A percentile compares a stretch with the other conserved stretches of the same genome.
These are phyloP conservation scores for Hygrophila difformis DNA, from an alignment of 257 asterid species.

Conservation along the genomic window DNA sequence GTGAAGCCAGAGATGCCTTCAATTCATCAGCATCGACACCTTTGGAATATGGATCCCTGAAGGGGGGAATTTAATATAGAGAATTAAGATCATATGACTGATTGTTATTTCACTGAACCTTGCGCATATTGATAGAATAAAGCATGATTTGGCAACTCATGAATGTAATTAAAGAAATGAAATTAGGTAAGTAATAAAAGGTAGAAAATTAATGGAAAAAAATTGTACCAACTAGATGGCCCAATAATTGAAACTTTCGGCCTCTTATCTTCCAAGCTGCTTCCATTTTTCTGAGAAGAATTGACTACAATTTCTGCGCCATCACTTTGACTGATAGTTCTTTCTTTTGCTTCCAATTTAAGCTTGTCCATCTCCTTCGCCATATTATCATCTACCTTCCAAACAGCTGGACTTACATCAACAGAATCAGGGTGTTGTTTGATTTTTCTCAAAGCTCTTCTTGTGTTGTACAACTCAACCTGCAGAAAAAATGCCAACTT, in stretches of 20 bases:
- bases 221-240: conserved; percentile 58
- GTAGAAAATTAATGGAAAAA: not conserved
- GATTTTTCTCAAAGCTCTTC: conserved; percentile 68
- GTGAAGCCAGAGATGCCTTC: conserved; percentile 66
- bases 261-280: conserved; percentile 28
- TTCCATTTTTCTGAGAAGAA: conserved; percentile 32
- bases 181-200: not conserved
- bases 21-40: conserved; percentile 52
- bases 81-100: not conserved
- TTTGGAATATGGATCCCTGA: conserved; percentile 74
- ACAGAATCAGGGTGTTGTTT: conserved; percentile 56
- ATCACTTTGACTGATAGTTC: not conserved
- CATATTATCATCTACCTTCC: conserved; percentile 21
- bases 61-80: not conserved
- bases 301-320: conserved; percentile 45
- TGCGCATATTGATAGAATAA: not conserved
- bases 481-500: conserved; percentile 19
- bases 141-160: not conserved
- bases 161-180: not conserved
- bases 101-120: not conserved
- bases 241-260: conserved; percentile 44
- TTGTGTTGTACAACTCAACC: conserved; percentile 64
- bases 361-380: conserved; percentile 31
- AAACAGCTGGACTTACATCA: conserved; percentile 27
- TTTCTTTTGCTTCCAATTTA: conserved; percentile 23